These are phyloP conservation scores for Cyclotella kingstonii DNA, from an alignment of 108 stramenopile genomes.

Conservation along the genomic window DNA sequence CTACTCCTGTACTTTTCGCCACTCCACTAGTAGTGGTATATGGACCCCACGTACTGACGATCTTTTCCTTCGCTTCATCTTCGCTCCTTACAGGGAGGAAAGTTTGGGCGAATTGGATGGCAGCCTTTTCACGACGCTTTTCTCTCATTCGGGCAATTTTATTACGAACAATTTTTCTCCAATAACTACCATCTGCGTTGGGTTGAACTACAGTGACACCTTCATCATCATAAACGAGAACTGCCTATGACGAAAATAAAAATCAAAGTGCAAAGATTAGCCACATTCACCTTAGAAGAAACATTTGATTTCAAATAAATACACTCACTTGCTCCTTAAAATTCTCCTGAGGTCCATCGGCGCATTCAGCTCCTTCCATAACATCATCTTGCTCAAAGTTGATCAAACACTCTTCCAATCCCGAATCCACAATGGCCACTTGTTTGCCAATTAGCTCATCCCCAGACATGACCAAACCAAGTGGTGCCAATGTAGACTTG, in stretches of 20 bases:
- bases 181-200: conserved; percentile 72
- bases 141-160: conserved; percentile 69
- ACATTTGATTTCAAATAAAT: neutral
- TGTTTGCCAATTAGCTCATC: conserved; percentile 56
- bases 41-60: conserved; percentile 55
- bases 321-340: conserved; percentile 37
- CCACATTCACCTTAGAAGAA: neutral
- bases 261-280: neutral
- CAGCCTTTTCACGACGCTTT: conserved; percentile 66
- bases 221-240: conserved; percentile 41
- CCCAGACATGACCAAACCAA: conserved; percentile 60
- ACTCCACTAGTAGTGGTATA: conserved; percentile 55
- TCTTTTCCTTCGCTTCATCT: conserved; percentile 46
- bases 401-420: conserved; percentile 41
- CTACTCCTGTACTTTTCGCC: conserved; percentile 18
- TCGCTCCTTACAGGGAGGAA: conserved; percentile 27
- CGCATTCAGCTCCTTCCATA: conserved; percentile 52
- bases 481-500: conserved; percentile 57
- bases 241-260: conserved; percentile 11
- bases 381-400: conserved; percentile 46
- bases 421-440: conserved; percentile 49
- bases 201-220: conserved; percentile 63
- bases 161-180: conserved; percentile 69
- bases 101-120: conserved; percentile 52
- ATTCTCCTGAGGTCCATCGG: conserved; percentile 24